Conservation (phyloP, 1,284 basidiomycete species). For the Heterobasidion irregulare region DNA sequence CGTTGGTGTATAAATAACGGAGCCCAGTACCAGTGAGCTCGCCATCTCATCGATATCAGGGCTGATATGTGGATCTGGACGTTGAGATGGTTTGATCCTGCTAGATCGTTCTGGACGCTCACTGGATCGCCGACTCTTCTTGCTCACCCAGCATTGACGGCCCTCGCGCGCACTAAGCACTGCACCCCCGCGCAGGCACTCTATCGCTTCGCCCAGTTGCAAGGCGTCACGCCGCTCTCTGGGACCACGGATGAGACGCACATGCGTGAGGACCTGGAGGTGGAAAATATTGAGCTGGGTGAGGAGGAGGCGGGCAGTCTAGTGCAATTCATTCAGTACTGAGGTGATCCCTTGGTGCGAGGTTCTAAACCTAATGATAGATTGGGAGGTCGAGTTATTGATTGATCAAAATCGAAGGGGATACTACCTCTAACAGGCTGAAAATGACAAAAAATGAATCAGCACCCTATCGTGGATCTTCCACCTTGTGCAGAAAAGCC, state of each 20-base stretch:
- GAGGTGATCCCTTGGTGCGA: slow-evolving; percentile 1
- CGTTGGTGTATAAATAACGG: slow-evolving; percentile 45
- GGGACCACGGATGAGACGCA: slow-evolving; percentile 56
- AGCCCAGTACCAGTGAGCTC: slow-evolving; percentile 66
- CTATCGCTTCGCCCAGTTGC: slow-evolving; percentile 57
- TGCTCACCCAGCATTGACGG: slow-evolving; percentile 33
- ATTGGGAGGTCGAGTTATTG: slow-evolving; percentile 13
- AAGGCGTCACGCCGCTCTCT: slow-evolving; percentile 52
- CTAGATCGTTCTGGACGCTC: slow-evolving; percentile 81
- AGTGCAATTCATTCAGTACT: slow-evolving; percentile 9
- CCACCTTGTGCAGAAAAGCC: too few relatives aligned
- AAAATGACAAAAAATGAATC: too few relatives aligned
- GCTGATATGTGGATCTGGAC: neutral
- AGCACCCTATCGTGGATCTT: too few relatives aligned
- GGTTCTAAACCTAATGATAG: slow-evolving; percentile 5
- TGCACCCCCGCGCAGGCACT: slow-evolving; percentile 59
- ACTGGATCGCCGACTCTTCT: slow-evolving; percentile 66
- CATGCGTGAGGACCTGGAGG: slow-evolving; percentile 41
- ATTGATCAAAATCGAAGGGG: neutral
- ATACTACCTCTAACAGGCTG: too few relatives aligned
- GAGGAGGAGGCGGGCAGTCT: slow-evolving; percentile 28
- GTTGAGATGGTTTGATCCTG: neutral
- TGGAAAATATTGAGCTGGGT: slow-evolving; percentile 32
- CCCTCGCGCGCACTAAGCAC: slow-evolving; percentile 35
- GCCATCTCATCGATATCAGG: neutral